Base-by-base conservation (phyloP, 768 basidiomycete genomes). In the Auricularia heimuer region DNA sequence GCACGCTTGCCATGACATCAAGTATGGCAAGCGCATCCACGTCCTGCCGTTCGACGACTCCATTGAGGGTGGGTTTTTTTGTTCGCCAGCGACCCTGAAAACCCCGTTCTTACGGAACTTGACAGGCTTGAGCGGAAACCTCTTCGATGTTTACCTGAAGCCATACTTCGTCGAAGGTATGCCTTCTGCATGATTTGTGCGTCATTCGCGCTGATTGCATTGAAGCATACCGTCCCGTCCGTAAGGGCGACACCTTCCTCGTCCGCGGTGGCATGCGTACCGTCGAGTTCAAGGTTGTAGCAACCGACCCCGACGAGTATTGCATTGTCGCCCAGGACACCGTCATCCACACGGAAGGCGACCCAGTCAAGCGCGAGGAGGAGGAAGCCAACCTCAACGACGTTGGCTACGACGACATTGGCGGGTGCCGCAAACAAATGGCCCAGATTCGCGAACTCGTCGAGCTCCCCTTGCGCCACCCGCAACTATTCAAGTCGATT, bases 311-410 rank as follows among this genome's bases (percentile, higher is more conserved):
- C 0, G 83, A 95, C 36, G 97, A 98, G 72, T 98, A 90, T 77
- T 98, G 97, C 80, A 99, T 99, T 68, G 95, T 99, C 51, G 96
- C 97, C 0, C 97, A 98, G 74, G 97, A 99, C 72, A 99, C 97
- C 1, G 97, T 99, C 63, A 95, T 98, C 69, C 92, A 93, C 76
- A 94, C 91, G 47, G 97, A 98, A 86, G 97, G 97, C 67, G 97
- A 99, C 73, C 94, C 97, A 1, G 89, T 99, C 74, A 98, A 98
- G 81, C 87, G 97, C 64, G 97, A 99, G 76, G 97, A 98, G 68
- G 97, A 99, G 77, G 97, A 99, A 78, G 85, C 90, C 47, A 98
- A 95, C 77, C 84, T 99, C 35, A 88, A 86, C 71, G 97, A 96
- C 71, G 97, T 99, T 68, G 97, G 97, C 24, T 99, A 99, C 74